These are phyloP conservation scores for Komagataella mondaviorum DNA, from an alignment of 805 yeast species.

Conservation along the genomic window DNA sequence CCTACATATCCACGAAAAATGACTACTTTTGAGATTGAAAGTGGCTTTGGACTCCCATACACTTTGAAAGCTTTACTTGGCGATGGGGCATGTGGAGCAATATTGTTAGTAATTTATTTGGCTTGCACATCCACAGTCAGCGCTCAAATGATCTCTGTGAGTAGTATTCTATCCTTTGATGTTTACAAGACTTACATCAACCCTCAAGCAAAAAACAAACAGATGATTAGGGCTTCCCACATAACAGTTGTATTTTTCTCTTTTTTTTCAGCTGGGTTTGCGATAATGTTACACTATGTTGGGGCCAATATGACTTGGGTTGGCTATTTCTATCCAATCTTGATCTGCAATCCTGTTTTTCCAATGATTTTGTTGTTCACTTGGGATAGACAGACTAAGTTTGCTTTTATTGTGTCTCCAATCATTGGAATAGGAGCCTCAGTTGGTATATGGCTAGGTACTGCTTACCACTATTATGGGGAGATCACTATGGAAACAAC, in stretches of 20 bases:
- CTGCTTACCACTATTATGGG: conserved; percentile 17
- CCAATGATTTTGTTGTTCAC: conserved; percentile 21
- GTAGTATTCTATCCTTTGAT: conserved; percentile 30
- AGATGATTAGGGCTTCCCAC: conserved; percentile 28
- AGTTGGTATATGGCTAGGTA: conserved; percentile 18
- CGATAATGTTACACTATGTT: conserved; percentile 20
- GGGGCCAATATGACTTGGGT: conserved; percentile 25
- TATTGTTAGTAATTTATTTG: conserved; percentile 20
- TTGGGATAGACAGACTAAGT: conserved; percentile 15
- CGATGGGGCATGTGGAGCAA: conserved; percentile 18
- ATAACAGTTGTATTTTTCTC: conserved; percentile 25
- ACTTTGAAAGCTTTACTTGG: conserved; percentile 19
- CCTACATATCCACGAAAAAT: conserved; percentile 21
- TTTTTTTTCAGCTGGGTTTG: conserved; percentile 22
- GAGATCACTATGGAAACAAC: conserved; percentile 14
- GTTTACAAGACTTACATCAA: conserved; percentile 29
- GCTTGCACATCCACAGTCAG: conserved; percentile 28
- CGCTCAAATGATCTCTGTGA: conserved; percentile 26
- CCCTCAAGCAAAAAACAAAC: conserved; percentile 24
- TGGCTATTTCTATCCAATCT: conserved; percentile 21
- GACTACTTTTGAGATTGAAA: conserved; percentile 15
- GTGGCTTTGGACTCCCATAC: conserved; percentile 19
- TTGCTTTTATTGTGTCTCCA: conserved; percentile 21
- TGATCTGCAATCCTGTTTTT: conserved; percentile 25
- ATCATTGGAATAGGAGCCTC: conserved; percentile 17